A percentile compares a stretch with the other conserved stretches of the same genome.
Conservation (phyloP, 176 grass and related monocot genomes). For the Rhynchospora tenuis region DNA sequence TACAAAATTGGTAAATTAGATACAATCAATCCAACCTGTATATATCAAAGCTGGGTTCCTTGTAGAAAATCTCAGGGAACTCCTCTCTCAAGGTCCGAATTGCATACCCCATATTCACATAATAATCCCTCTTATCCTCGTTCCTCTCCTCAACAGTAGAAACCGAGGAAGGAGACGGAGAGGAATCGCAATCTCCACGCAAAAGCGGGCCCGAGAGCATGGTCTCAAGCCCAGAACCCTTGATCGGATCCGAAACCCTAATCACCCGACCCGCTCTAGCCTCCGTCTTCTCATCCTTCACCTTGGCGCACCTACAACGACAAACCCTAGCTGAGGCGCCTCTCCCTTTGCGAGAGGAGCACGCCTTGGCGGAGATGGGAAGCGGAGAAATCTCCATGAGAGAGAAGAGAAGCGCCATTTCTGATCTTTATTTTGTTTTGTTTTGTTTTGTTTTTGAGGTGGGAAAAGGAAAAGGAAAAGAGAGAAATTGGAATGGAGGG, state of each 20-base stretch:
- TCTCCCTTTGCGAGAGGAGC: neutral
- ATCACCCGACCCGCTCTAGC: constrained; percentile 41
- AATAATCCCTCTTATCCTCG: constrained; percentile 63
- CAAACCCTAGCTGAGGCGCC: neutral
- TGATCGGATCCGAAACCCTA: constrained; percentile 65
- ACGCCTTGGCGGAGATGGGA: neutral
- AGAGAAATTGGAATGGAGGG: neutral
- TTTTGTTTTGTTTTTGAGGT: neutral
- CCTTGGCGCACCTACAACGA: constrained; percentile 25
- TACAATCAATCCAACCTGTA: constrained; percentile 45
- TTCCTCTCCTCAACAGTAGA: constrained; percentile 35
- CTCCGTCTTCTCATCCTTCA: constrained; percentile 33
- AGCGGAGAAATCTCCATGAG: constrained; percentile 49
- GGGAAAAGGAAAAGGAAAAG: constrained; percentile 19
- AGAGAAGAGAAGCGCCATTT: constrained; percentile 54
- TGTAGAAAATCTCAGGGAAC: constrained; percentile 59
- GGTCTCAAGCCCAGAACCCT: constrained; percentile 31
- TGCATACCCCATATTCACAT: constrained; percentile 90
- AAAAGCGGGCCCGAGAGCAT: constrained; percentile 36
- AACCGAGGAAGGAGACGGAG: constrained; percentile 5
- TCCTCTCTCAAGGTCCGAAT: constrained; percentile 94
- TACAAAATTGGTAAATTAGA: neutral
- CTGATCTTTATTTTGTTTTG: neutral
- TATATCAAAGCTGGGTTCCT: constrained; percentile 76
- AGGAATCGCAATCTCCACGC: constrained; percentile 21